Conservation (phyloP, 2,329 filamentous ascomycete genomes). For the Geosmithia morbida region DNA sequence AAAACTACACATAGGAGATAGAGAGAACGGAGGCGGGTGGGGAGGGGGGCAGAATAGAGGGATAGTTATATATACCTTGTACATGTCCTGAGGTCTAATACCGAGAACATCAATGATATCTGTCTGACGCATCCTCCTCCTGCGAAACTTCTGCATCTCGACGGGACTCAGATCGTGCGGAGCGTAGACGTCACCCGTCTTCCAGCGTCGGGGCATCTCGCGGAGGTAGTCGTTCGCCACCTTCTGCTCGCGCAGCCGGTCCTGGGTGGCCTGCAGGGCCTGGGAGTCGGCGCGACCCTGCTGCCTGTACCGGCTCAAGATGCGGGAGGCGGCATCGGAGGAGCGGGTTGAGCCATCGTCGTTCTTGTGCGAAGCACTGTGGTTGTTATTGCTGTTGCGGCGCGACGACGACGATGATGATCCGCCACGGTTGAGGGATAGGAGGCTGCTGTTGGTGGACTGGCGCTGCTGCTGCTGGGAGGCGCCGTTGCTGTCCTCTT, state of each 20-base stretch:
- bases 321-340: slow-evolving; percentile 5
- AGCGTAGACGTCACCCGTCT: slow-evolving; percentile 71
- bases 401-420: slow-evolving; percentile 3
- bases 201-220: slow-evolving; percentile 59
- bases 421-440: slow-evolving; percentile 6
- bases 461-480: slow-evolving; percentile 1
- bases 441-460: slow-evolving; percentile 10
- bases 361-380: slow-evolving; percentile 5
- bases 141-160: slow-evolving; percentile 74
- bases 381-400: background rate
- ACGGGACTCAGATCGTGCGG: slow-evolving; percentile 69
- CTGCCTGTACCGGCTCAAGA: slow-evolving; percentile 9
- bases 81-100: slow-evolving; percentile 69
- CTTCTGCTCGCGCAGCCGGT: slow-evolving; percentile 22
- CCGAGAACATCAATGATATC: slow-evolving; percentile 73
- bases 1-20: too few relatives aligned
- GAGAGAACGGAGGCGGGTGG: too few relatives aligned
- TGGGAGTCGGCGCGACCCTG: slow-evolving; percentile 8
- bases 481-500: background rate
- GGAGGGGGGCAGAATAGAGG: background rate
- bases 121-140: slow-evolving; percentile 35
- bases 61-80: slow-evolving; percentile 50
- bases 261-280: slow-evolving; percentile 18
- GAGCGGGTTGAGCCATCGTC: slow-evolving; percentile 3
- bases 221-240: slow-evolving; percentile 37